A percentile compares a stretch with the other conserved stretches of the same genome.
Evolutionary conservation across 306 rosid species (phyloP).

Genomic region (Malus orientalis): DNA sequence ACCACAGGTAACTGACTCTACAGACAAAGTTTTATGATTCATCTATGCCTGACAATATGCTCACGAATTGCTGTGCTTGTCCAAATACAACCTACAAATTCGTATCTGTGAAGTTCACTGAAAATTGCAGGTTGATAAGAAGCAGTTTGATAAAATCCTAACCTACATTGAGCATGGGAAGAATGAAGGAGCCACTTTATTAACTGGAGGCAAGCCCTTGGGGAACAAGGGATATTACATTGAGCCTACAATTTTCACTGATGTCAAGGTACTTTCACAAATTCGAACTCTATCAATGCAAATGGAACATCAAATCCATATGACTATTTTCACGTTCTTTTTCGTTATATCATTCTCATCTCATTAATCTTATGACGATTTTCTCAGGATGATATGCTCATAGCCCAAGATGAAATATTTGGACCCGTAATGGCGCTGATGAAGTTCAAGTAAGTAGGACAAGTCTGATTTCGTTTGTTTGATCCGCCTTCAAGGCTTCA

Average conservation of each 20-base stretch:
- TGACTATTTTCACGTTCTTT: too few relatives aligned
- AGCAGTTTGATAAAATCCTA: conserved; percentile 62
- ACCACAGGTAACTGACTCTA: conserved; percentile 49
- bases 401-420: conserved; percentile 69
- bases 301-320: not conserved
- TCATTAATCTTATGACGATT: not conserved
- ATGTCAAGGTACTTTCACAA: conserved; percentile 48
- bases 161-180: conserved; percentile 77
- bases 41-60: not conserved
- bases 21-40: not conserved
- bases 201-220: conserved; percentile 64
- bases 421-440: conserved; percentile 71
- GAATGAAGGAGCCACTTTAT: conserved; percentile 78
- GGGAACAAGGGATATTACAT: conserved; percentile 74
- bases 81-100: not conserved
- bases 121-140: conserved; percentile 54
- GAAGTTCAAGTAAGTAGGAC: conserved; percentile 68
- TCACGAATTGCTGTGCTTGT: not conserved
- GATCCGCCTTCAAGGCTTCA: not conserved
- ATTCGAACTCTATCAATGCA: not conserved
- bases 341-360: not conserved
- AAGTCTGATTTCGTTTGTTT: not conserved
- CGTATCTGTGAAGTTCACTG: not conserved
- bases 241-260: conserved; percentile 73
- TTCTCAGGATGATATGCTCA: conserved; percentile 62